Percentiles rank a stretch among this genome's conserved stretches.
Evolutionary conservation across 345 rosid species (phyloP).

Genomic region (Ceriops decandra): DNA sequence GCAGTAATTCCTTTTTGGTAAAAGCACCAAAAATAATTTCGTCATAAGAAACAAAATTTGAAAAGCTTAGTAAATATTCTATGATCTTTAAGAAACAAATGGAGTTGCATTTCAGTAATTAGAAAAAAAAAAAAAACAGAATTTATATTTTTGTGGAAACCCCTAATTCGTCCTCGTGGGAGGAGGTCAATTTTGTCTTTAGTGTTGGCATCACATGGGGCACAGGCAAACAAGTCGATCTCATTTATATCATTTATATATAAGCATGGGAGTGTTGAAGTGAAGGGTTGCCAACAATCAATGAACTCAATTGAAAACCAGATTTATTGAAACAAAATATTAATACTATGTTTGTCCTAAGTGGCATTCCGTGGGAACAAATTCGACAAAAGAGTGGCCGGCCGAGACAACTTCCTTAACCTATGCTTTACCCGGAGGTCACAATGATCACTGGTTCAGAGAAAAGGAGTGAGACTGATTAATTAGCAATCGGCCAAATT

Average conservation of each 20-base stretch:
- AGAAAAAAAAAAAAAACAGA: too few species aligned
- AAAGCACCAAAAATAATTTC: not conserved
- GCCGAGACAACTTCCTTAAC: conserved; percentile 55
- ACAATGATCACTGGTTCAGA: conserved; percentile 3
- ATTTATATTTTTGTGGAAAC: too few species aligned
- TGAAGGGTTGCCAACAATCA: conserved; percentile 38
- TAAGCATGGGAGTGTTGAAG: conserved; percentile 21
- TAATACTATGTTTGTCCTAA: conserved; percentile 29
- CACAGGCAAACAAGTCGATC: conserved; percentile 25
- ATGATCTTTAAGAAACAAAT: not conserved
- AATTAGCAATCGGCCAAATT: conserved; percentile 32
- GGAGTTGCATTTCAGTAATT: not conserved
- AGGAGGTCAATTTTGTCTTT: conserved; percentile 49
- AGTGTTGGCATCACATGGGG: conserved; percentile 33
- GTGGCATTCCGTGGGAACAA: conserved; percentile 20
- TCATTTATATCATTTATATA: not conserved
- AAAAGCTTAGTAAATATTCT: not conserved
- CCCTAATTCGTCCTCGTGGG: conserved; percentile 15
- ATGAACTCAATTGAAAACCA: conserved; percentile 18
- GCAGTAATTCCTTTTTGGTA: too few species aligned
- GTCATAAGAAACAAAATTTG: not conserved
- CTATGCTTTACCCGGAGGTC: conserved; percentile 33
- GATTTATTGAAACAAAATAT: conserved; percentile 5
- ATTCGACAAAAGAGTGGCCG: conserved; percentile 61
- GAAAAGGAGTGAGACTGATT: not conserved